Conservation (phyloP, 208 protist genomes). For the Acanthamoeba triangularis region DNA sequence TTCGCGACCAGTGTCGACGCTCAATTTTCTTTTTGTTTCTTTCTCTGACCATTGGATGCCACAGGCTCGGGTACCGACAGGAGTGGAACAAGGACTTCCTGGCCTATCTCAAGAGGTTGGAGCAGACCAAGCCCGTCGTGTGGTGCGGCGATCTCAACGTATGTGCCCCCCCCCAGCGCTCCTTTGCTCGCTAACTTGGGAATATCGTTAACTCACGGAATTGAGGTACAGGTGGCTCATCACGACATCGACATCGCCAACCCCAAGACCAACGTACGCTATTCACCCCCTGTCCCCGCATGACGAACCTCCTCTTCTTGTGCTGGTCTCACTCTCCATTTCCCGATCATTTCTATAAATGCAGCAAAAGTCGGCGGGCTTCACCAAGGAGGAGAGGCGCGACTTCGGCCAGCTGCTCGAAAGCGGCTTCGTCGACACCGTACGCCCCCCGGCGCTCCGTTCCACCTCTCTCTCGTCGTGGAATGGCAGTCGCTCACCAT, state of each 20-base stretch:
- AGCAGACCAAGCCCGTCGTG: slow-evolving; percentile 50
- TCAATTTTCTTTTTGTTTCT: too few species aligned
- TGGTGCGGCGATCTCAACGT: slow-evolving; percentile 70
- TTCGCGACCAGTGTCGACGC: not conserved
- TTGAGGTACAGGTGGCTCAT: slow-evolving; percentile 67
- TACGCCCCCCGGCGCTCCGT: not conserved
- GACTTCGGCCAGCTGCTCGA: slow-evolving; percentile 51
- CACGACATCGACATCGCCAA: slow-evolving; percentile 54
- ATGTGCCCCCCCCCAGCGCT: not conserved
- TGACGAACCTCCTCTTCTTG: not conserved
- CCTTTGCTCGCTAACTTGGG: not conserved
- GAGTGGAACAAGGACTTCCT: slow-evolving; percentile 64
- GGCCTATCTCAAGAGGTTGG: slow-evolving; percentile 40
- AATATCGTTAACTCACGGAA: not conserved
- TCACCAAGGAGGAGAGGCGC: slow-evolving; percentile 64
- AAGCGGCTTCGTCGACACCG: slow-evolving; percentile 17
- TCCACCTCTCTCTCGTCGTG: not conserved
- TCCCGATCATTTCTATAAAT: not conserved
- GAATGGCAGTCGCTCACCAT: not conserved
- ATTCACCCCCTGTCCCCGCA: not conserved
- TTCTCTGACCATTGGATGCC: not conserved
- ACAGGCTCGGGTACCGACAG: slow-evolving; percentile 34
- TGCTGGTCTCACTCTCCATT: not conserved
- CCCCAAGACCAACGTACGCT: slow-evolving; percentile 41
- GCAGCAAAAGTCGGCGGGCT: slow-evolving; percentile 41